Evolutionary conservation across 139 green algal species (phyloP).

Genomic region (Desmodesmus armatus): DNA sequence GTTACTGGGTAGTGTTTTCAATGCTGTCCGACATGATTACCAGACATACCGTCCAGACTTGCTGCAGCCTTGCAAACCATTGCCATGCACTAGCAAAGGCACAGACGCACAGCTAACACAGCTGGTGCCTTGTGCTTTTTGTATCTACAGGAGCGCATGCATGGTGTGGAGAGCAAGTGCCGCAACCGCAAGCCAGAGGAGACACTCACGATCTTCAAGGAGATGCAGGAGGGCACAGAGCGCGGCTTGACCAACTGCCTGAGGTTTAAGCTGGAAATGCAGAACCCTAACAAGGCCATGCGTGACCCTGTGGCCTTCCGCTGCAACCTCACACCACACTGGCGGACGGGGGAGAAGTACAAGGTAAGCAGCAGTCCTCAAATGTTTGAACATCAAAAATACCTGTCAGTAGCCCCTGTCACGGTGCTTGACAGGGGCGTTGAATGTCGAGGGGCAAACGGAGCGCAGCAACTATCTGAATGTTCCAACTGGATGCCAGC

Average conservation of each 20-base stretch:
- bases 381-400: too few species aligned
- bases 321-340: constrained; percentile 94
- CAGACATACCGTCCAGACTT: neutral
- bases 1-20: too few species aligned
- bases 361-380: constrained; percentile 78
- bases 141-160: constrained; percentile 81
- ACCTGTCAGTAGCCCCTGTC: too few species aligned
- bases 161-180: constrained; percentile 78
- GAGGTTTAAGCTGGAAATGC: constrained; percentile 97
- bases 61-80: too few species aligned
- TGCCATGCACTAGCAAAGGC: too few species aligned
- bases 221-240: constrained; percentile 92
- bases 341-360: constrained; percentile 91
- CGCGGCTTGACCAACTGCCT: constrained; percentile 84
- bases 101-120: too few species aligned
- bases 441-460: too few species aligned
- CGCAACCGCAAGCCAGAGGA: constrained; percentile 83
- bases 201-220: constrained; percentile 86
- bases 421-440: too few species aligned
- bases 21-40: too few species aligned
- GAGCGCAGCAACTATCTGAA: too few species aligned
- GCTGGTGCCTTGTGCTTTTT: too few species aligned
- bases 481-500: too few species aligned
- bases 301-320: constrained; percentile 96
- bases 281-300: constrained; percentile 85